Conservation (phyloP, 306 rosid genomes). For the Styphnolobium japonicum region DNA sequence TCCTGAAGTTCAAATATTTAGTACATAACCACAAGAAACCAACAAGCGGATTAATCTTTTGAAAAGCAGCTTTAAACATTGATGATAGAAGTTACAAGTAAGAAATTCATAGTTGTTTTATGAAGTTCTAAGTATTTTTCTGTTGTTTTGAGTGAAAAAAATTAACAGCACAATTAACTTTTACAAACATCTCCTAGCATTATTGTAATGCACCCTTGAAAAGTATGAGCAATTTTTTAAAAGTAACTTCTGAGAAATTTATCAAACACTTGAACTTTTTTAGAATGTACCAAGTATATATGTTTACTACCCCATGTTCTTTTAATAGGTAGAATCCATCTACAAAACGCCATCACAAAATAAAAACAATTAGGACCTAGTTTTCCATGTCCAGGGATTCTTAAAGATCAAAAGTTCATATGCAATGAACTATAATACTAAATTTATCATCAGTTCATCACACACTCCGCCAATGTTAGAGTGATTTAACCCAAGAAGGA, state of each 20-base stretch:
- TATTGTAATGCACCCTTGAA: neutral
- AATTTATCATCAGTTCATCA: neutral
- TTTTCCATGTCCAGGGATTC: neutral
- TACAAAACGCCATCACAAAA: neutral
- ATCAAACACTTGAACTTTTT: neutral
- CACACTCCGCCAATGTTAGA: neutral
- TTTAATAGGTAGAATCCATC: neutral
- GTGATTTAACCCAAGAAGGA: neutral
- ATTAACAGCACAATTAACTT: neutral
- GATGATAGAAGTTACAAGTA: neutral
- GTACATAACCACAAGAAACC: neutral
- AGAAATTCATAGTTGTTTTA: neutral
- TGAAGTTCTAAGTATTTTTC: neutral
- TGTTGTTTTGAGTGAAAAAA: neutral
- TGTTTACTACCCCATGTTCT: no score
- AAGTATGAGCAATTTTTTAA: neutral
- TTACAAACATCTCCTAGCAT: neutral
- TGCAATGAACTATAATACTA: neutral
- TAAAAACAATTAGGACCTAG: neutral
- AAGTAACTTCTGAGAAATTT: neutral
- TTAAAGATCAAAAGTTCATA: neutral
- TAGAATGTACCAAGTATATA: no score
- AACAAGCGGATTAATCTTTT: neutral
- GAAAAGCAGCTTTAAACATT: neutral
- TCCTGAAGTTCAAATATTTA: slow-evolving; percentile 50